Conservation (phyloP, 768 basidiomycete genomes). For the Boletus fagicola region DNA sequence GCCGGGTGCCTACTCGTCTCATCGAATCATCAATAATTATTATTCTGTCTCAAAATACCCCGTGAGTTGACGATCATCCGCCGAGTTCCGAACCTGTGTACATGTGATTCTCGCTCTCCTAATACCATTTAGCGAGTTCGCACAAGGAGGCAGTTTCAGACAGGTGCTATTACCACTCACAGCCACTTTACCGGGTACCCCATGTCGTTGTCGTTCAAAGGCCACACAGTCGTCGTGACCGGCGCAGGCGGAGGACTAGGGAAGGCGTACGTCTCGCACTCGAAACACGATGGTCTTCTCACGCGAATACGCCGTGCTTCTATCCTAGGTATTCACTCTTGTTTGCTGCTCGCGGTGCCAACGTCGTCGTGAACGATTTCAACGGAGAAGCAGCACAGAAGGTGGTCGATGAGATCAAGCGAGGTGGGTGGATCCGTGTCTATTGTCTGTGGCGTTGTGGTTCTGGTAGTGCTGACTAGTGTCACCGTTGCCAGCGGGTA, state of each 20-base stretch:
- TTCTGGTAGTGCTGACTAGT: too few relatives aligned
- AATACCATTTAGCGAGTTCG: too few relatives aligned
- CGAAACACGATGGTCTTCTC: neutral
- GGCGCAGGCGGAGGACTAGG: slow-evolving; percentile 96
- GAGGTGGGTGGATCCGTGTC: slow-evolving; percentile 47
- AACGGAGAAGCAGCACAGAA: slow-evolving; percentile 84
- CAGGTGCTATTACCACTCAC: neutral
- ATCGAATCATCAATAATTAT: slow-evolving; percentile 26
- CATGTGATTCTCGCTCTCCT: slow-evolving; percentile 14
- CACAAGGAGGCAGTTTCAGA: neutral
- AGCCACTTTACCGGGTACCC: neutral
- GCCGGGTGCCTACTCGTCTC: slow-evolving; percentile 34
- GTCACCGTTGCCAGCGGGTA: too few relatives aligned
- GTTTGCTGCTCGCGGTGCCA: slow-evolving; percentile 91
- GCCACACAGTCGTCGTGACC: slow-evolving; percentile 90
- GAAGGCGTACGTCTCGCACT: slow-evolving; percentile 60
- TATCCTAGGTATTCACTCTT: slow-evolving; percentile 75
- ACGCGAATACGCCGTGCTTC: neutral
- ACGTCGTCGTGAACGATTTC: slow-evolving; percentile 95
- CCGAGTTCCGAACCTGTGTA: neutral
- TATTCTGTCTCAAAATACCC: slow-evolving; percentile 3
- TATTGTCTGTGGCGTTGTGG: too few relatives aligned
- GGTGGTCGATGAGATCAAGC: slow-evolving; percentile 85
- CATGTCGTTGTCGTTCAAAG: slow-evolving; percentile 70
- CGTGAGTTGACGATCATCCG: neutral